Evolutionary conservation across 352 stramenopile species (phyloP), one percentile per base, ranked within the genome.

Genomic region (Pythium biforme): DNA sequence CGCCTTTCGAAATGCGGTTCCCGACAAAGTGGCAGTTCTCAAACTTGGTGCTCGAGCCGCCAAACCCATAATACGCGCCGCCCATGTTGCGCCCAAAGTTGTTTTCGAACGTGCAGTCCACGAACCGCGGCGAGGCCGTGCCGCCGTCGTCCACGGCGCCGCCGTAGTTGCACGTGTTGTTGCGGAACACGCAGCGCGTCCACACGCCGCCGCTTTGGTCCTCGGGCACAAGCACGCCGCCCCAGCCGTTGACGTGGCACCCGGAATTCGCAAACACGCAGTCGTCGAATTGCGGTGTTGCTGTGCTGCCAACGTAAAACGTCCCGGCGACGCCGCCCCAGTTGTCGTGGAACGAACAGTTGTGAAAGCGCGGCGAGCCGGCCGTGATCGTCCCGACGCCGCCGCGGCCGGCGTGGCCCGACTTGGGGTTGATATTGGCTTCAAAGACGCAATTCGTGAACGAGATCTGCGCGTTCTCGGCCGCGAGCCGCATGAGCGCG

Each of bases 121-220:
- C 45, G 26, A 72, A 72, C 4, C 40, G 49, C 5, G 55, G 54
- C 4, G 15, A 33, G 0, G 65, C 65, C 2, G 47, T 52, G 23
- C 59, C 65, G 8, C 65, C 65, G 15, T 72, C 65, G 25, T 72
- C 65, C 22, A 72, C 55, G 1, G 59, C 65, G 20, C 65, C 65
- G 33, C 59, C 65, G 34, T 72, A 72, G 48, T 69, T 57, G 45
- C 65, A 72, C 8, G 55, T 59, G 12, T 72, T 72, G 34, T 72
- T 69, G 12, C 49, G 59, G 22, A 72, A 72, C 7, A 68, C 60
- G 39, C 65, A 57, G 33, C 55, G 6, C 2, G n/a, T 31, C 59
- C 59, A 72, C 41, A 50, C 25, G 15, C 33, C 47, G 6, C 34
- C 17, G 34, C 64, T 72, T 23, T 68, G 37, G 5, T 55, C 64